Evolutionary conservation across 2,329 filamentous ascomycete genomes (phyloP).

Genomic region (Paecilomyces variotii): DNA sequence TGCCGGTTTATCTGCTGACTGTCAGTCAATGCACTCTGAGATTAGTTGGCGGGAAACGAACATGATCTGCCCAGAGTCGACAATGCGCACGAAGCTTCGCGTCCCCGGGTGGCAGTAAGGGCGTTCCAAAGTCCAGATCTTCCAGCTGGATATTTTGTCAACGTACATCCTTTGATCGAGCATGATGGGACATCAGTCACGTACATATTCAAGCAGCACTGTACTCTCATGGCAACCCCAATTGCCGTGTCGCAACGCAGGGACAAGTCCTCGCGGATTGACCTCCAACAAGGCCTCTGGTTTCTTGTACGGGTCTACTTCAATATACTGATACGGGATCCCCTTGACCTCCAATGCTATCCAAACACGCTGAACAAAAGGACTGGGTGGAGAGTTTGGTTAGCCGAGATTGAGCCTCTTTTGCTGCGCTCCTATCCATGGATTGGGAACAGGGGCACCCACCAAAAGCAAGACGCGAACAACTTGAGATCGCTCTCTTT

Average conservation of each 20-base stretch:
- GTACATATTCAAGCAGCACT: slow-evolving; percentile 76
- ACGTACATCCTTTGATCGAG: background rate
- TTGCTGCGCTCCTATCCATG: background rate
- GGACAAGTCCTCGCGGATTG: slow-evolving; percentile 68
- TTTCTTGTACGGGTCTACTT: slow-evolving; percentile 72
- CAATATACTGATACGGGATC: slow-evolving; percentile 71
- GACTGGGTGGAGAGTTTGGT: slow-evolving; percentile 40
- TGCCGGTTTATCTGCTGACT: slow-evolving; percentile 60
- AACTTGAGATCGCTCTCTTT: slow-evolving; percentile 65
- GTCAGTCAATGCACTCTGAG: slow-evolving; percentile 8
- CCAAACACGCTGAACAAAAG: slow-evolving; percentile 83
- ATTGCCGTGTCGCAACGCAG: slow-evolving; percentile 66
- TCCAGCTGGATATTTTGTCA: slow-evolving; percentile 50
- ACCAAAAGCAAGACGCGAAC: slow-evolving; percentile 81
- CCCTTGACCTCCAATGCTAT: slow-evolving; percentile 76
- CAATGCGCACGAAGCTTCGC: slow-evolving; percentile 64
- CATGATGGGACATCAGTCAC: slow-evolving; percentile 15
- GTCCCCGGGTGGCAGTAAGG: slow-evolving; percentile 57
- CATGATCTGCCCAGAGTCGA: slow-evolving; percentile 73
- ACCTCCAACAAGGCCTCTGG: slow-evolving; percentile 63
- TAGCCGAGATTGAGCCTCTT: slow-evolving; percentile 7
- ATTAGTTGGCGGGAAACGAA: slow-evolving; percentile 31
- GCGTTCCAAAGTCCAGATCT: slow-evolving; percentile 54
- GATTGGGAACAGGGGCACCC: slow-evolving; percentile 18
- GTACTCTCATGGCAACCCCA: slow-evolving; percentile 78